Evolutionary conservation across 768 basidiomycete genomes (phyloP).

Genomic region (Mycena vitilis): DNA sequence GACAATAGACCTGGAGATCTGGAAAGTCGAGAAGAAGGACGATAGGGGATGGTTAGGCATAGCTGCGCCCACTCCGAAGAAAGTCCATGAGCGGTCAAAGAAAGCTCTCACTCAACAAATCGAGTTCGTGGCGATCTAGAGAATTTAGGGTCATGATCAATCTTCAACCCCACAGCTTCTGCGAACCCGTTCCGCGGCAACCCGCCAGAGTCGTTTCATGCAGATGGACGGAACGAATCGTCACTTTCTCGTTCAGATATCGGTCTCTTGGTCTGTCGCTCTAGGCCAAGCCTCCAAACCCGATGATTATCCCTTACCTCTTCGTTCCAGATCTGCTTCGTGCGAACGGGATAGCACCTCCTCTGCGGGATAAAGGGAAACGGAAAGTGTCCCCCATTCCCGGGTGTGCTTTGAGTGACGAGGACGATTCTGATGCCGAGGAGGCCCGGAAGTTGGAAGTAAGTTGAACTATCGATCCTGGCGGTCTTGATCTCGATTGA

Average conservation of each 20-base stretch:
- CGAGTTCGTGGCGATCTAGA: constrained; percentile 29
- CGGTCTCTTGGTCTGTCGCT: constrained; percentile 37
- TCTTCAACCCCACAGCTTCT: neutral
- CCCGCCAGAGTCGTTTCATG: constrained; percentile 11
- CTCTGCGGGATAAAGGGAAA: constrained; percentile 19
- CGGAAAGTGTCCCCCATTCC: constrained; percentile 8
- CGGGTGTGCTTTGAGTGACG: constrained; percentile 15
- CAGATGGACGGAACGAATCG: constrained; percentile 23
- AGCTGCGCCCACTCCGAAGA: constrained; percentile 18
- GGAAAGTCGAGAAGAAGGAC: constrained; percentile 13
- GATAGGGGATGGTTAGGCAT: constrained; percentile 9
- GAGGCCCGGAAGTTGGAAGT: constrained; percentile 24
- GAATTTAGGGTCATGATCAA: neutral
- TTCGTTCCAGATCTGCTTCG: constrained; percentile 15
- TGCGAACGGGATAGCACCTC: constrained; percentile 22
- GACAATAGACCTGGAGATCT: constrained; percentile 26
- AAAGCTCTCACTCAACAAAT: constrained; percentile 41
- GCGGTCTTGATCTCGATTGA: too few relatives aligned
- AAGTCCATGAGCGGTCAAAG: constrained; percentile 42
- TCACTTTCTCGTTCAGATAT: constrained; percentile 42
- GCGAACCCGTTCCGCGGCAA: constrained; percentile 10
- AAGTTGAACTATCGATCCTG: neutral
- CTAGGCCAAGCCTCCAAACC: neutral
- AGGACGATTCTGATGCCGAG: constrained; percentile 20
- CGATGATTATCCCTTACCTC: neutral